These are phyloP conservation scores for Furcasterigmium furcatum DNA, from an alignment of 2,329 filamentous ascomycete genomes.

Conservation along the genomic window DNA sequence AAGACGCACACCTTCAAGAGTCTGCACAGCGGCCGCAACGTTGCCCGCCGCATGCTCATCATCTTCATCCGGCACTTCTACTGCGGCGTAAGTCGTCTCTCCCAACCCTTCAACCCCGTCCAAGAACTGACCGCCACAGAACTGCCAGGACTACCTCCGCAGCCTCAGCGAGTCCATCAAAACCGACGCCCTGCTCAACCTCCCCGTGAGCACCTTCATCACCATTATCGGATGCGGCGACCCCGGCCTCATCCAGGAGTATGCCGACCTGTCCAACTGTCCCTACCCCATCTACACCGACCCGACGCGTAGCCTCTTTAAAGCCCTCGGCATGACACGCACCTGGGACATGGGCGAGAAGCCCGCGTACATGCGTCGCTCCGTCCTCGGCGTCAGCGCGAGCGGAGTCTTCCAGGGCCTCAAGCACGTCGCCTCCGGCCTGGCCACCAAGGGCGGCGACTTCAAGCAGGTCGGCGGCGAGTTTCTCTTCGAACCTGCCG, in stretches of 20 bases:
- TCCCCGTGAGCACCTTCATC: slow-evolving; percentile 59
- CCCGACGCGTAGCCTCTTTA: slow-evolving; percentile 63
- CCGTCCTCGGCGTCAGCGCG: background rate
- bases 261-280: slow-evolving; percentile 59
- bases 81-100: slow-evolving; percentile 63
- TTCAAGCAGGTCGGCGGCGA: slow-evolving; percentile 71
- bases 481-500: slow-evolving; percentile 66
- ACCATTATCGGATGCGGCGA: slow-evolving; percentile 71
- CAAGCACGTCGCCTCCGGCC: slow-evolving; percentile 51
- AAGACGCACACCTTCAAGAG: slow-evolving; percentile 59
- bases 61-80: slow-evolving; percentile 80
- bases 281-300: slow-evolving; percentile 77
- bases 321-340: slow-evolving; percentile 64
- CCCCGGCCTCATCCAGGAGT: slow-evolving; percentile 64
- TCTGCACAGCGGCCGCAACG: slow-evolving; percentile 54
- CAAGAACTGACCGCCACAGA: slow-evolving; percentile 43
- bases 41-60: slow-evolving; percentile 57
- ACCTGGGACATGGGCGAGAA: slow-evolving; percentile 56
- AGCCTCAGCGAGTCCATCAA: slow-evolving; percentile 57
- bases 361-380: slow-evolving; percentile 61
- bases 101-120: too few relatives aligned
- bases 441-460: slow-evolving; percentile 63
- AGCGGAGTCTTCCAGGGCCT: slow-evolving; percentile 56
- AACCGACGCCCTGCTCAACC: slow-evolving; percentile 42
- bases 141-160: slow-evolving; percentile 73